Base-by-base conservation (phyloP, 257 asterid species). In the Nicotiana sylvestris region DNA sequence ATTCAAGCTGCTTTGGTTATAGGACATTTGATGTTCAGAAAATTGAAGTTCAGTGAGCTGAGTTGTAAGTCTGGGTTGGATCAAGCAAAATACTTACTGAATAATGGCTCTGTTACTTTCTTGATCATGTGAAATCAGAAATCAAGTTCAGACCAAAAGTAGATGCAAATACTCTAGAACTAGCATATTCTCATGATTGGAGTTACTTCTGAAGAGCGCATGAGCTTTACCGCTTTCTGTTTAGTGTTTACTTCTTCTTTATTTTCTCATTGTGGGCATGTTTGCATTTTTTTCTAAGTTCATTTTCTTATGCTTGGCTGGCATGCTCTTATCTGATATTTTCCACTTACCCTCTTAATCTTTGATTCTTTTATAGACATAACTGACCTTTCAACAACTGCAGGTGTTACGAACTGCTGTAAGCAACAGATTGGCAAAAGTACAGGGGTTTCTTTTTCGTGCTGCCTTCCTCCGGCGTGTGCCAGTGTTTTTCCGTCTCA, bases 371-470 rank as follows among this genome's bases (percentile, higher is more conserved):
- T 70, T 21, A 70, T 43, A 43, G 11, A 43, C 35, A 43, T 70
- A 43, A 46, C 78, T 8, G 17, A 43, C 51, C 58, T 43, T 12
- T 70, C 10, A 43, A 57, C 13, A 70, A 21, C 58, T 70, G 85
- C 94, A 96, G 99, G 97, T 94, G 56, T 88, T 89, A 84, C 94
- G 98, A 83, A 90, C 98, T 83, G 92, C 94, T 84, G 93, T 93
- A 72, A 96, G 99, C 93, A 96, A 94, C 88, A 91, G 99, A 92
- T 86, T 96, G 80, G 99, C 99, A 80, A 94, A 94, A 90, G 99
- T 96, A 66, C 99, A 96, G 88, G 99, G 99, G 51, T 93, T 94
- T 90, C 96, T 96, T 85, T 96, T 96, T 87, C 99, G 99, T 82
- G 83, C 98, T 76, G 99, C 97, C 66, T 96, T 96, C 87, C 98